Evolutionary conservation across 106 monocot species (phyloP).

Genomic region (Dendrobium chrysotoxum): DNA sequence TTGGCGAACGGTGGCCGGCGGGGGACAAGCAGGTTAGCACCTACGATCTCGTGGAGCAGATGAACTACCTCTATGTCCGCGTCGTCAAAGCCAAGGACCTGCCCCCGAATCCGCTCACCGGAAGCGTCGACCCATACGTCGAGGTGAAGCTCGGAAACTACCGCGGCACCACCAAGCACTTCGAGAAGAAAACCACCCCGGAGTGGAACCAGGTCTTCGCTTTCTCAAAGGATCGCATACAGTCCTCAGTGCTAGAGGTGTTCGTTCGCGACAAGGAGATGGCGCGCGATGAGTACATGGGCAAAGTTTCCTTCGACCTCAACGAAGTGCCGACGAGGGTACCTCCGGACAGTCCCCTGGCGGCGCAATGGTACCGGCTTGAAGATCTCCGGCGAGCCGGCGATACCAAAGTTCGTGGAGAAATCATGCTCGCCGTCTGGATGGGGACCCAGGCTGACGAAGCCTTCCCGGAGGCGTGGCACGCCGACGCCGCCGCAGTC

Average conservation of each 20-base stretch:
- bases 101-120: slow-evolving; percentile 52
- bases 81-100: slow-evolving; percentile 81
- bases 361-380: slow-evolving; percentile 86
- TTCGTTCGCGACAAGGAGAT: slow-evolving; percentile 75
- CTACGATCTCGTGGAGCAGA: slow-evolving; percentile 87
- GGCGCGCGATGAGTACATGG: slow-evolving; percentile 79
- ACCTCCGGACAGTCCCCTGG: slow-evolving; percentile 82
- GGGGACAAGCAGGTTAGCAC: slow-evolving; percentile 63
- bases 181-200: slow-evolving; percentile 61
- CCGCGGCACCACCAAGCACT: slow-evolving; percentile 67
- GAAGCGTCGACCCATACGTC: slow-evolving; percentile 70
- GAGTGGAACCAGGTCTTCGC: slow-evolving; percentile 94
- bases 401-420: slow-evolving; percentile 61
- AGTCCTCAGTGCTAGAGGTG: slow-evolving; percentile 66
- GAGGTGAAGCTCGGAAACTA: slow-evolving; percentile 93
- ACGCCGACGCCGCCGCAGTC: slow-evolving; percentile 56
- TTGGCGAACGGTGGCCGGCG: slow-evolving; percentile 59
- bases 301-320: slow-evolving; percentile 69
- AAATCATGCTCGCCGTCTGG: slow-evolving; percentile 80
- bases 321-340: slow-evolving; percentile 84
- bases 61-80: slow-evolving; percentile 72
- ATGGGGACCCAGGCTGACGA: slow-evolving; percentile 75
- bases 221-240: slow-evolving; percentile 81
- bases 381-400: slow-evolving; percentile 44
- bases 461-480: slow-evolving; percentile 75